Evolutionary conservation across 2,329 filamentous ascomycete species (phyloP), one percentile per base, ranked within the genome.

Genomic region (Talaromyces sp.): DNA sequence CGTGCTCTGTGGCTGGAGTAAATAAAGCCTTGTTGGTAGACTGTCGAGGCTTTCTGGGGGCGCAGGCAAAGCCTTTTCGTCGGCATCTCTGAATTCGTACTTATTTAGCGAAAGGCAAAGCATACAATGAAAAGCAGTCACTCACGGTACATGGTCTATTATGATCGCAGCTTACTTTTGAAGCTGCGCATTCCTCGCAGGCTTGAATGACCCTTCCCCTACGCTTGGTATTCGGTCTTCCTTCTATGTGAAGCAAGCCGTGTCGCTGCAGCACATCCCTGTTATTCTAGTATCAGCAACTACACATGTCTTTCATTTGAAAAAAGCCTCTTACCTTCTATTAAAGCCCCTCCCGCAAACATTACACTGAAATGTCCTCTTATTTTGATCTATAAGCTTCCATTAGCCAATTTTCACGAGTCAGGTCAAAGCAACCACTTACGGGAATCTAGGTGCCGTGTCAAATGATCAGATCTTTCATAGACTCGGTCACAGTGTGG

Each of bases 161-260:
- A 47, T 47, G 33, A 14, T 54, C 50, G 33, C 50, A 54, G 50
- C 50, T 54, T 14, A 54, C 50, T 35, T 54, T 54, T 6, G 50
- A 54, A 54, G 50, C 24, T 3, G 50, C 50, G 7, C 50, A 54
- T 54, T 54, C 50, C 11, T 54, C 50, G 9, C 50, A 54, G 3
- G 50, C 50, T 54, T 54, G 50, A 54, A 54, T 54, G 27, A 54
- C 50, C n/a, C 50, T 54, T 54, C 50, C 50, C 33, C 33, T 54
- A 33, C 50, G 50, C n/a, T 35, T 54, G 8, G 50, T 5, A 19
- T 33, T 54, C 33, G 50, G 24, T 19, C 33, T 19, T 33, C 50
- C 50, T 19, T 47, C 19, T 24, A 47, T 24, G 24, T 47, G 45
- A 47, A 47, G 45, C 45, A 47, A 47, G 45, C 45, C 45, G 9